Evolutionary conservation across 2,329 filamentous ascomycete genomes (phyloP), one percentile per base, ranked within the genome.

Genomic region (Fusarium sp.): DNA sequence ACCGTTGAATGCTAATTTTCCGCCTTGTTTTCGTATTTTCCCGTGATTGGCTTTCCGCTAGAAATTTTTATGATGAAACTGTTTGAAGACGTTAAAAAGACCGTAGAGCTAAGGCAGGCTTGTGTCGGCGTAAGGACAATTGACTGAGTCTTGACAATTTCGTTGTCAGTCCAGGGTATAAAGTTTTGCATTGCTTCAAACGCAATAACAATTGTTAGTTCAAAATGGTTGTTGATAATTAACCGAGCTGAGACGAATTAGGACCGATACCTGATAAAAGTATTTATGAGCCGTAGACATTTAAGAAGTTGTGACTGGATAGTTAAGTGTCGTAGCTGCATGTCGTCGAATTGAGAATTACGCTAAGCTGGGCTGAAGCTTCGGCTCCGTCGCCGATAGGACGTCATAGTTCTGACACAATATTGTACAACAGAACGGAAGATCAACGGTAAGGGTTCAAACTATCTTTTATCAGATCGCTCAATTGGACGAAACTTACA

Each of bases 401-500:
- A 38, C 34, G 34, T 38, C 10, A 38, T 38, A 3, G 18, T 38
- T 38, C 18, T 4, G 34, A 11, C 1, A 7, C 18, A 38, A 2
- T 6, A 38, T 3, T n/a, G n/a, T n/a, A n/a, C n/a, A n/a, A n/a
- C n/a, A n/a, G n/a, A n/a, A n/a, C n/a, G n/a, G n/a, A n/a, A 38
- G 34, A 38, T 38, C 18, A 38, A n/a, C 34, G 6, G 18, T 38
- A 7, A 12, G 18, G 34, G n/a, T 8, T 38, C 1, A 7, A n/a
- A n/a, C 34, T 12, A 7, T n/a, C 3, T 12, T 38, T 38, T n/a
- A n/a, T 38, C 34, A 38, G 18, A 38, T 38, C 34, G 18, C 10
- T n/a, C 0, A 1, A 12, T 38, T 6, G 5, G 1, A 4, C 7
- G 18, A n/a, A 38, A n/a, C 18, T 2, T n/a, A 12, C 18, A 38